Conservation (phyloP, 164 flowering plant genomes). For the Stephania cephalantha region DNA sequence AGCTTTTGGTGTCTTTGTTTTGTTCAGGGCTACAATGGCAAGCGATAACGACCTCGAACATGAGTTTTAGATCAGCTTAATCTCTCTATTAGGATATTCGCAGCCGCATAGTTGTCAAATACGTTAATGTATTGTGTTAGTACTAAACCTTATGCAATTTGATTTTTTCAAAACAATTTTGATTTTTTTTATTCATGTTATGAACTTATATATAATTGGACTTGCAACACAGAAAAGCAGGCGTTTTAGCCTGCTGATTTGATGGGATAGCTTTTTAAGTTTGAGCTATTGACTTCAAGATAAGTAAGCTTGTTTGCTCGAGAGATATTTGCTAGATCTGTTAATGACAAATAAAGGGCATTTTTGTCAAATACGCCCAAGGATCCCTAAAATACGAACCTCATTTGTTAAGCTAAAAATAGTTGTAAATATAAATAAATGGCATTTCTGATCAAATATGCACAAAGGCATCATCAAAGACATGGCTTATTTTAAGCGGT, state of each 20-base stretch:
- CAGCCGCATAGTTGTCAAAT: conserved; percentile 62
- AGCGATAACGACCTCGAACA: conserved; percentile 40
- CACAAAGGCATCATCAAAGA: no score
- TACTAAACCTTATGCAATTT: conserved; percentile 9
- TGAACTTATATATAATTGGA: neutral
- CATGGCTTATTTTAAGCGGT: no score
- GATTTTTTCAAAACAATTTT: no score
- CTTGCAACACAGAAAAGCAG: conserved; percentile 54
- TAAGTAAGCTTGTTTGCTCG: conserved; percentile 60
- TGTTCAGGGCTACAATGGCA: conserved; percentile 32
- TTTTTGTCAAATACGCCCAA: no score
- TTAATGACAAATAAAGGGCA: no score
- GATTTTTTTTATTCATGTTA: neutral
- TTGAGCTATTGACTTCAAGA: conserved; percentile 44
- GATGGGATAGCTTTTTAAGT: conserved; percentile 39
- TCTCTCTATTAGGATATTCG: conserved; percentile 65
- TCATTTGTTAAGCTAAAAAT: no score
- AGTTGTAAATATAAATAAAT: no score
- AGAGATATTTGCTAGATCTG: conserved; percentile 52
- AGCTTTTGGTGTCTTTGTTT: no score
- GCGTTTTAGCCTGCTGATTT: conserved; percentile 67
- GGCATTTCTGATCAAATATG: no score
- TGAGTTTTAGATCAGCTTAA: conserved; percentile 87
- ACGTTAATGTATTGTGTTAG: conserved; percentile 63
- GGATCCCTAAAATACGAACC: no score